Percentiles rank a stretch among this genome's conserved stretches.
Conservation (phyloP, 75 land plant genomes). For the Pinus tabuliformis region DNA sequence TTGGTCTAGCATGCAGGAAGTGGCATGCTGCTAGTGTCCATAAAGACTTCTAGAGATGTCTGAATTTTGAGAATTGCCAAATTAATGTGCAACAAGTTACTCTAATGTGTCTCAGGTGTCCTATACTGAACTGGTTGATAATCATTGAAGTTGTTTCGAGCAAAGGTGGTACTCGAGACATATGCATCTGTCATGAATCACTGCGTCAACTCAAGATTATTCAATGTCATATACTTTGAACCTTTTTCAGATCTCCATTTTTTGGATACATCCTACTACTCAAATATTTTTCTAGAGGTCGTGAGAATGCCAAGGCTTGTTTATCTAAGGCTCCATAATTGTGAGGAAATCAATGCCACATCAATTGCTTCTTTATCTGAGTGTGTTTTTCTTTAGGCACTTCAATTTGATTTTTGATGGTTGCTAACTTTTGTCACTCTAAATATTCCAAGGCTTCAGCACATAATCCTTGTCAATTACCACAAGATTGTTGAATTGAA, state of each 20-base stretch:
- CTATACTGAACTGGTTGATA: conserved; percentile 1
- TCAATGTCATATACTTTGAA: conserved; percentile 81
- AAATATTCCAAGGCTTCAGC: conserved; percentile 64
- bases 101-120: not conserved
- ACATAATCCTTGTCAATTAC: conserved; percentile 69
- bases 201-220: conserved; percentile 55
- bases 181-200: conserved; percentile 58
- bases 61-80: conserved; percentile 71
- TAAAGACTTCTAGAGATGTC: conserved; percentile 94
- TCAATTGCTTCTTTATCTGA: conserved; percentile 85
- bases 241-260: too few species aligned
- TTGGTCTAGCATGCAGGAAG: conserved; percentile 86
- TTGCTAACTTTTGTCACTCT: conserved; percentile 76
- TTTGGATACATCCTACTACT: too few species aligned
- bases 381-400: conserved; percentile 70
- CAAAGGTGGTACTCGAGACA: conserved; percentile 63
- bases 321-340: conserved; percentile 74
- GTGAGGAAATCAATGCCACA: conserved; percentile 93
- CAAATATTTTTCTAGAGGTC: conserved; percentile 46
- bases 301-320: conserved; percentile 79
- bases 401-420: conserved; percentile 77
- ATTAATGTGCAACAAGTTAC: conserved; percentile 44
- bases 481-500: conserved; percentile 88
- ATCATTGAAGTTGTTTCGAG: conserved; percentile 19
- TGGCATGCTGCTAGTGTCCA: conserved; percentile 90